Base-by-base conservation (phyloP, 2,329 filamentous ascomycete genomes). In the Fusarium pseudograminearum region DNA sequence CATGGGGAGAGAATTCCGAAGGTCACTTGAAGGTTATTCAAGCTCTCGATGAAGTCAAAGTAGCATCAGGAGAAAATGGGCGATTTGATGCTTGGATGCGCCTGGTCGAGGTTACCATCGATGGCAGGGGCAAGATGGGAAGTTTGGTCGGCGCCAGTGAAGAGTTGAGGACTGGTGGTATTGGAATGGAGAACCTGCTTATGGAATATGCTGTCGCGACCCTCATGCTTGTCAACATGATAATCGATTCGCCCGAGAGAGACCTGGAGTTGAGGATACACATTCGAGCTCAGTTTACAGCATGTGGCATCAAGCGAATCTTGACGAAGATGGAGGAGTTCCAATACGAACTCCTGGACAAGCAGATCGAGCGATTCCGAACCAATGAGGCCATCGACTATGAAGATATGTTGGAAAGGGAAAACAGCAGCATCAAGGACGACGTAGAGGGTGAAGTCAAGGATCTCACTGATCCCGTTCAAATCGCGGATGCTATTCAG, bases 191-290 rank as follows among this genome's bases (percentile, higher is more conserved):
- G 86, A 98, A 98, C 80, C 85, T 98, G 76, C 87, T 99, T 56
- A 98, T 99, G 96, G 96, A 99, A 86, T 99, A 99, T 77, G 95
- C 94, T 40, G 93, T 98, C 50, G 93, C 95, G 34, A 97, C 94
- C 3, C 87, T 99, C 76, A 94, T 98, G 78, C 86, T 99, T 76
- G 89, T 98, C 84, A 99, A 98, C 82, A 97, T 97, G 91, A 88
- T 98, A 73, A 90, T 99, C 66, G 96, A 98, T 80, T 93, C 94
- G 5, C 92, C 94, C 0, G 92, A 97, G 76, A 88, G 89, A 74
- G 96, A 99, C 76, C 83, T 99, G 71, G 93, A 97, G 81, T 84
- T 98, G 69, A 90, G 96, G 77, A 93, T 97, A 78, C 96, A 98
- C 80, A 94, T 98, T 76, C 89, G 96, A 69, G 95, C 96, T 26